These are phyloP conservation scores for Stephanodiscus triporus DNA, from an alignment of 108 stramenopile species.

Conservation along the genomic window DNA sequence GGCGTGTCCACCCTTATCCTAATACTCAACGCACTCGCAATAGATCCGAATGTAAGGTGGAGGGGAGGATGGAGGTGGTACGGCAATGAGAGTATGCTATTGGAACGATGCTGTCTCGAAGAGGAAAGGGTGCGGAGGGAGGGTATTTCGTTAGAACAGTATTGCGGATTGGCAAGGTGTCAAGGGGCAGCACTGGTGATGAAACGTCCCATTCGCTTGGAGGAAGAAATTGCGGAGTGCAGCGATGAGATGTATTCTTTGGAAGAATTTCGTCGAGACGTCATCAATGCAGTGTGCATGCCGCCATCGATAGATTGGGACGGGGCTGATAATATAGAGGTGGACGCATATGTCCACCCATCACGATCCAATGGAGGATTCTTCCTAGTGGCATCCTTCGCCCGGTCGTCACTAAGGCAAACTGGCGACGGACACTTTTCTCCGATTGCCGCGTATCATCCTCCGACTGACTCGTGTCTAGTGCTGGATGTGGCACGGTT, in stretches of 20 bases:
- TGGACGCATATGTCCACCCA: conserved; percentile 25
- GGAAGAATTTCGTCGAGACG: conserved; percentile 66
- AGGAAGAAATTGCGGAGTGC: neutral
- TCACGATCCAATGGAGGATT: conserved; percentile 24
- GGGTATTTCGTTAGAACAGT: conserved; percentile 74
- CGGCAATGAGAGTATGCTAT: conserved; percentile 86
- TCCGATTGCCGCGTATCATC: conserved; percentile 85
- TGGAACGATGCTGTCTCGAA: conserved; percentile 80
- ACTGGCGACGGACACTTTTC: conserved; percentile 97
- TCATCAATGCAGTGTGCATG: conserved; percentile 39
- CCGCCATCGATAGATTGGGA: conserved; percentile 34
- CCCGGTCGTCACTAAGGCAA: conserved; percentile 72
- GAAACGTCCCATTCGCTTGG: conserved; percentile 52
- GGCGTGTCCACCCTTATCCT: conserved; percentile 91
- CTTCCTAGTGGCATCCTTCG: conserved; percentile 77
- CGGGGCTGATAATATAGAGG: conserved; percentile 19
- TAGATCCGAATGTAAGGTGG: conserved; percentile 95
- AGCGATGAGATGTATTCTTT: conserved; percentile 14
- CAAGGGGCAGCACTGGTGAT: conserved; percentile 63
- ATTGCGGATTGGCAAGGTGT: conserved; percentile 69
- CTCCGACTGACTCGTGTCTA: conserved; percentile 57
- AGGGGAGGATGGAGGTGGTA: conserved; percentile 95
- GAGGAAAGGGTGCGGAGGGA: conserved; percentile 69
- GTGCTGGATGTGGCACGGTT: conserved; percentile 52
- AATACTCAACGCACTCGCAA: conserved; percentile 88